A percentile compares a stretch with the other conserved stretches of the same genome.
Conservation (phyloP, 2,329 filamentous ascomycete genomes). For the Ampelomyces quisqualis region DNA sequence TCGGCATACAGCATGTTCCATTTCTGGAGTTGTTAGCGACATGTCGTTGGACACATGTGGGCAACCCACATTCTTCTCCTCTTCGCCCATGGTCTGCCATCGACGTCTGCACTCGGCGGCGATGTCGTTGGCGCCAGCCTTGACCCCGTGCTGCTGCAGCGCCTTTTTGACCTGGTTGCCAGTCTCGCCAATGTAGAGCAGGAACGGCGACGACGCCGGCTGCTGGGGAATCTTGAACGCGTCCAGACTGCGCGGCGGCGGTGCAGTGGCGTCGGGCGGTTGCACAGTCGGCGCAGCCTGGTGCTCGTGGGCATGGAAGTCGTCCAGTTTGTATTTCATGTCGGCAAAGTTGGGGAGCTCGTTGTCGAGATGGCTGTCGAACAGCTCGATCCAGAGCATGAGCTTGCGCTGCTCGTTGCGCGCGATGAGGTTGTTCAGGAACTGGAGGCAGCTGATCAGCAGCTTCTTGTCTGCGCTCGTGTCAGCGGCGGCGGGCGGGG, state of each 20-base stretch:
- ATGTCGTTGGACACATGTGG: not conserved
- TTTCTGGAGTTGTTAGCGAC: constrained; percentile 34
- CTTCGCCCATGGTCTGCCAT: constrained; percentile 44
- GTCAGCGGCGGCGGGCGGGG: too few species aligned
- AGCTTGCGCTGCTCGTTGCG: constrained; percentile 66
- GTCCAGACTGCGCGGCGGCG: constrained; percentile 30
- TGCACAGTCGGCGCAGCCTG: constrained; percentile 16
- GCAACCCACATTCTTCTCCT: constrained; percentile 39
- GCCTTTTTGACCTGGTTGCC: constrained; percentile 44
- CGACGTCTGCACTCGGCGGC: constrained; percentile 44
- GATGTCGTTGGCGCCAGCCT: constrained; percentile 45
- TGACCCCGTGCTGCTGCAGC: constrained; percentile 39
- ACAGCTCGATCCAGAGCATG: constrained; percentile 65
- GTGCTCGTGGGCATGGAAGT: constrained; percentile 25
- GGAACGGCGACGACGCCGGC: constrained; percentile 44
- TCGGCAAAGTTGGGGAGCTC: constrained; percentile 41
- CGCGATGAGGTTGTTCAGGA: constrained; percentile 65
- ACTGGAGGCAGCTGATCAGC: constrained; percentile 65
- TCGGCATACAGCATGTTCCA: constrained; percentile 46
- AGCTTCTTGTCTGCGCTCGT: constrained; percentile 68
- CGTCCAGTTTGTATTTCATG: constrained; percentile 42
- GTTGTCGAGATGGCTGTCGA: constrained; percentile 56
- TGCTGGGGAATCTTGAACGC: constrained; percentile 42
- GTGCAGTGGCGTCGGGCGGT: constrained; percentile 11
- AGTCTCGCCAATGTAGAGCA: constrained; percentile 45